Evolutionary conservation across 2,329 filamentous ascomycete species (phyloP).

Genomic region (Seiridium unicorne): DNA sequence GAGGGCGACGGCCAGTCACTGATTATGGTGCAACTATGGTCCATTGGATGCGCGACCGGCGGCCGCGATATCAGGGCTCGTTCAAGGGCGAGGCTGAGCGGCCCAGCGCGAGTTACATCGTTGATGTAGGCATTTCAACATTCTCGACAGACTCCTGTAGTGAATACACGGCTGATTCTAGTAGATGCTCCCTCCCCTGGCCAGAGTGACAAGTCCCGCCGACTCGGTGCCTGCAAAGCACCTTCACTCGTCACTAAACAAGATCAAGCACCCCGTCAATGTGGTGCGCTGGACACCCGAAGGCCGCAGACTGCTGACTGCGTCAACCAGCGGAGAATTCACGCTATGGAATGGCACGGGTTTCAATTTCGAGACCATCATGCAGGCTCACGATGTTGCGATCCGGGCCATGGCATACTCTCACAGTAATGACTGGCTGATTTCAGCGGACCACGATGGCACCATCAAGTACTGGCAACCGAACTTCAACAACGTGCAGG

Average conservation of each 20-base stretch:
- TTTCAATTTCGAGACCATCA: conserved; percentile 99
- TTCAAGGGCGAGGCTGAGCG: conserved; percentile 76
- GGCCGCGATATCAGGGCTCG: conserved; percentile 70
- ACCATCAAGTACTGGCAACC: conserved; percentile 98
- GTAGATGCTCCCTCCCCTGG: conserved; percentile 84
- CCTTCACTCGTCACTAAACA: conserved; percentile 96
- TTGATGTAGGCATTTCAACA: conserved; percentile 62
- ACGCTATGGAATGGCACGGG: conserved; percentile 98
- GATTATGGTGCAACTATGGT: conserved; percentile 89
- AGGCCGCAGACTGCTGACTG: conserved; percentile 85
- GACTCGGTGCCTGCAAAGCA: conserved; percentile 94
- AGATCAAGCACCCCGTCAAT: conserved; percentile 96
- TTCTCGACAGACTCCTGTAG: neutral
- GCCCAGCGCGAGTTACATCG: conserved; percentile 84
- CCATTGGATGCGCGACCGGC: conserved; percentile 86
- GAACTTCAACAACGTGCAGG: conserved; percentile 98
- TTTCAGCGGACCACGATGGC: conserved; percentile 93
- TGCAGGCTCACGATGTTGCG: conserved; percentile 92
- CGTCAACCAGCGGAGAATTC: conserved; percentile 95
- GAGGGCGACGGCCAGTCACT: conserved; percentile 69
- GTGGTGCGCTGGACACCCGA: conserved; percentile 98
- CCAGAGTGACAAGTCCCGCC: conserved; percentile 69
- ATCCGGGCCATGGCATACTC: conserved; percentile 85
- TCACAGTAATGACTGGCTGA: conserved; percentile 93
- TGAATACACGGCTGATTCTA: conserved; percentile 14